Percentiles rank a stretch among this genome's conserved stretches.
These are phyloP conservation scores for Byssothecium circinans DNA, from an alignment of 2,329 filamentous ascomycete genomes.

Conservation along the genomic window DNA sequence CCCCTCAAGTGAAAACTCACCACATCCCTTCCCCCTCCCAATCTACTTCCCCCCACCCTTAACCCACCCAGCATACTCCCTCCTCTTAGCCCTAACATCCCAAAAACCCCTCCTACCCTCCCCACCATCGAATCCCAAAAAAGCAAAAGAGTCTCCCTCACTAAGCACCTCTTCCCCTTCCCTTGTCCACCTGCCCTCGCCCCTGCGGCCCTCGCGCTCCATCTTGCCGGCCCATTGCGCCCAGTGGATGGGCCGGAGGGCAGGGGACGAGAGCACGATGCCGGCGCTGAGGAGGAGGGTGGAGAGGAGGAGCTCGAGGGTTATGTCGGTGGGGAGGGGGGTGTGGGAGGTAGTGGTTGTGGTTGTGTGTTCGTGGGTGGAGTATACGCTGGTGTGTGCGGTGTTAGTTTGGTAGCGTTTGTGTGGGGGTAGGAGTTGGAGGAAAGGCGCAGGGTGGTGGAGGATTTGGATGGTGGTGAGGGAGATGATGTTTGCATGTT, in stretches of 20 bases:
- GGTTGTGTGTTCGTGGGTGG: conserved; percentile 90
- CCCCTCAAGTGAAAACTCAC: neutral
- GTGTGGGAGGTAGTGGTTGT: conserved; percentile 61
- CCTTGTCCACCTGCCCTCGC: conserved; percentile 59
- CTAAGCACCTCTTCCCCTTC: conserved; percentile 68
- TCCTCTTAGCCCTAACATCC: conserved; percentile 80
- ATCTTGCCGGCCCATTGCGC: conserved; percentile 80
- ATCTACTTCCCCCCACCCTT: conserved; percentile 4
- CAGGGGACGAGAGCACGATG: conserved; percentile 75
- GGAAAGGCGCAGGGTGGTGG: too few relatives aligned
- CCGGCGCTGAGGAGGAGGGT: conserved; percentile 80
- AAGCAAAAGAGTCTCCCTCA: conserved; percentile 74
- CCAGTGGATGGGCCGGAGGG: conserved; percentile 83
- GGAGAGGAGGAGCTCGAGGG: conserved; percentile 79
- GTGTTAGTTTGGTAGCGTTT: too few relatives aligned
- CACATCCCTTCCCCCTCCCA: neutral
- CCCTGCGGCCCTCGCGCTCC: conserved; percentile 70
- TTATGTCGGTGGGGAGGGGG: conserved; percentile 78
- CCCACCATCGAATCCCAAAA: conserved; percentile 51
- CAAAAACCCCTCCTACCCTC: conserved; percentile 84
- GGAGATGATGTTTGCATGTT: conserved; percentile 1
- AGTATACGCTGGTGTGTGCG: conserved; percentile 77
- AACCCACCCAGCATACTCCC: conserved; percentile 83
- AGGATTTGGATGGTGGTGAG: too few relatives aligned
- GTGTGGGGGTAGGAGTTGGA: too few relatives aligned